Base-by-base conservation (phyloP, 768 basidiomycete genomes). In the Podaxis sp. region DNA sequence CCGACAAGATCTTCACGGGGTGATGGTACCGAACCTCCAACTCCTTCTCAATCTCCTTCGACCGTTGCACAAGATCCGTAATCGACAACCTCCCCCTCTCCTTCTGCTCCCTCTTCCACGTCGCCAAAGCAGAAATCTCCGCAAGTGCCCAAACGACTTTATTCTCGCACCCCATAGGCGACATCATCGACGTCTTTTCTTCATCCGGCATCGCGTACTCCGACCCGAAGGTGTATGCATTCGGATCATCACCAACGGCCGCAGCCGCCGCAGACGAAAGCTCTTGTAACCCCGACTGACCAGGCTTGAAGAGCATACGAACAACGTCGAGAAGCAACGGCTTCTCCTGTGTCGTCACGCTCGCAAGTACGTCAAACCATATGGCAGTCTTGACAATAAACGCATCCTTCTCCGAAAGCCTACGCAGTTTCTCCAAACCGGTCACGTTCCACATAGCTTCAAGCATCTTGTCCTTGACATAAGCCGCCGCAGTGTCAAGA, bases 321-420 rank as follows among this genome's bases (percentile, higher is more conserved):
- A 91, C 87, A 46, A 80, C 77, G 2, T 67, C 36, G 41, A 88
- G 73, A 72, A 92, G 87, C 53, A 77, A 76, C 9, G 92, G 91
- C 2, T 74, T 66, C 65, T 79, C 67, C 64, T 80, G 77, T n/a
- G 82, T 85, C n/a, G 91, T 90, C 55, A 88, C 82, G 1, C 88
- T 85, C 6, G 90, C 91, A 56, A 93, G 80, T 38, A 93, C 90
- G 71, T 94, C 92, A 72, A 93, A 92, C 92, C 92, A 94, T 59
- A 93, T 86, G 15, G 89, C 85, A 27, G 91, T 89, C 73, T 91
- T 91, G 75, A 93, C 81, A 70, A 93, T 87, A 73, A 93, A 93
- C 75, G 83, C 72, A 77, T 80, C 75, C 77, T 85, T 78, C 78
- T 80, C 22, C 70, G 65, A 63, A 29, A 71, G 66, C 66, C 82